These are phyloP conservation scores for Penstemon davidsonii DNA, from an alignment of 257 asterid genomes.

Conservation along the genomic window DNA sequence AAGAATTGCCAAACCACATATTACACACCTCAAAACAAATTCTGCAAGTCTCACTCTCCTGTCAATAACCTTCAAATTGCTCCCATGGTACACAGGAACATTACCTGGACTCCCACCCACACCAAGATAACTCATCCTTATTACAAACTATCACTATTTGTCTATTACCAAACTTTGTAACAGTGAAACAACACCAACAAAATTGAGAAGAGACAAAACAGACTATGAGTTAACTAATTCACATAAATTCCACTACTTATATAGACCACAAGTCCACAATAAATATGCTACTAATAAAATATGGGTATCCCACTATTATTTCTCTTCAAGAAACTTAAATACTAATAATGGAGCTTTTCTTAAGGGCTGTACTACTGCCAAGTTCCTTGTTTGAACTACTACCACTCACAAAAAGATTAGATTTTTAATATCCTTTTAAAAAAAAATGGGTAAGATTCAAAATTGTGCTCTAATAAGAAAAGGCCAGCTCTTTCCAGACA, in stretches of 20 bases:
- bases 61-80: conserved; percentile 73
- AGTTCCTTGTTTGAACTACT: not conserved
- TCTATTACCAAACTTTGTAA: not conserved
- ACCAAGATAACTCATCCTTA: conserved; percentile 68
- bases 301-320: too few species aligned
- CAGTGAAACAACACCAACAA: not conserved
- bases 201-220: not conserved
- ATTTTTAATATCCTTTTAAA: not conserved
- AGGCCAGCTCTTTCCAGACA: conserved; percentile 24
- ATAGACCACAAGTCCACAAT: not conserved
- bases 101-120: conserved; percentile 97
- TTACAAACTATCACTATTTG: too few species aligned
- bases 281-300: too few species aligned
- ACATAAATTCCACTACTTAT: conserved; percentile 2
- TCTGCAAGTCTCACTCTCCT: conserved; percentile 70
- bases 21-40: conserved; percentile 63
- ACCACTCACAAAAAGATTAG: not conserved
- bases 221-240: not conserved
- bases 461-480: conserved; percentile 5
- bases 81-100: conserved; percentile 82
- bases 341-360: not conserved
- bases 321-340: too few species aligned
- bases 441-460: not conserved
- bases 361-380: conserved; percentile 21
- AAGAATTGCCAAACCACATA: conserved; percentile 62